phyloP scores from a whole-genome alignment of 768 basidiomycete genomes.

The Termitomyces sp. region DNA sequence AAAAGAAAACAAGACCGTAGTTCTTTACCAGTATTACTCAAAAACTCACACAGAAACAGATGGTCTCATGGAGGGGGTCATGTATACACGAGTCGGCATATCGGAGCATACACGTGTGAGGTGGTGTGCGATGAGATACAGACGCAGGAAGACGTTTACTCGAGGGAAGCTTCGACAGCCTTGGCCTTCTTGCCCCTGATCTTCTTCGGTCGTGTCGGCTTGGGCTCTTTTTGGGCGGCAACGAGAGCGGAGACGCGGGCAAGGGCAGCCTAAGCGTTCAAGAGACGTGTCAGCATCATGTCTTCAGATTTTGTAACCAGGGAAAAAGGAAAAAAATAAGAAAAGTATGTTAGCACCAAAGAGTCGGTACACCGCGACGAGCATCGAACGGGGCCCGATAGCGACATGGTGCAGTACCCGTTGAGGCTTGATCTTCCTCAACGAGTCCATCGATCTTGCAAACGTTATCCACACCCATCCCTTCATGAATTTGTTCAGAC shows the following conservation, averaged over 20 bases:
- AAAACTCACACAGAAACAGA: not conserved
- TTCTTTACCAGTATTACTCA: not conserved
- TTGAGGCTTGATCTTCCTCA: slow-evolving; percentile 57
- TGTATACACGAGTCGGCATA: slow-evolving; percentile 20
- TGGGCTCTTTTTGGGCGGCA: slow-evolving; percentile 67
- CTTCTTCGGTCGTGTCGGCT: slow-evolving; percentile 63
- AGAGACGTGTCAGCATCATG: slow-evolving; percentile 22
- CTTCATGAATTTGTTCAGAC: slow-evolving; percentile 68
- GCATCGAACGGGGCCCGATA: slow-evolving; percentile 70
- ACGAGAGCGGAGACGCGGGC: slow-evolving; percentile 73
- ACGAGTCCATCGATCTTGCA: slow-evolving; percentile 63
- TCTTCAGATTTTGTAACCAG: not conserved
- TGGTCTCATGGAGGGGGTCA: slow-evolving; percentile 12
- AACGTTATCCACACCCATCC: slow-evolving; percentile 89
- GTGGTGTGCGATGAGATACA: slow-evolving; percentile 10
- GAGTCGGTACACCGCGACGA: slow-evolving; percentile 62
- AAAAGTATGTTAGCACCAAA: slow-evolving; percentile 56
- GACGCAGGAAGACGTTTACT: slow-evolving; percentile 8
- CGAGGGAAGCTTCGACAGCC: slow-evolving; percentile 14
- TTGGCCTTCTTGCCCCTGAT: slow-evolving; percentile 63
- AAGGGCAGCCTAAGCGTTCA: slow-evolving; percentile 51
- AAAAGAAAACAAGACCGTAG: not conserved
- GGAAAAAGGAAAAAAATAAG: slow-evolving; percentile 14
- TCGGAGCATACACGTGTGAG: slow-evolving; percentile 14
- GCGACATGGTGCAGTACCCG: slow-evolving; percentile 64